phyloP scores from a whole-genome alignment of 2,329 filamentous ascomycete genomes.

The Scytalidium lignicola region DNA sequence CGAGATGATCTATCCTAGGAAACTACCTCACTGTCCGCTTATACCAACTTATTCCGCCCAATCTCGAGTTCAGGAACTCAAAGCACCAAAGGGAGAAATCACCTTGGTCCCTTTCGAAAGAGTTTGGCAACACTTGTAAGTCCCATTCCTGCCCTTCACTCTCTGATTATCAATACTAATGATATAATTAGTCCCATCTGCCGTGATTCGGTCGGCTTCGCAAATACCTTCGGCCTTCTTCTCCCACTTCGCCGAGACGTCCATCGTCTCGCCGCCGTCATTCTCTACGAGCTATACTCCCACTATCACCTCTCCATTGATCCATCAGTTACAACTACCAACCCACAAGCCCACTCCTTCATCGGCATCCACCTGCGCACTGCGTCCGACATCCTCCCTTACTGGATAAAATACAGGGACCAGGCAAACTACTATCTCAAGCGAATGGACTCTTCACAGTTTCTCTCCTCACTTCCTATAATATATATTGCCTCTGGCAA shows the following conservation, averaged over 20 bases:
- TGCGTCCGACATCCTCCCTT: conserved; percentile 3
- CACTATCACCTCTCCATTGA: conserved; percentile 3
- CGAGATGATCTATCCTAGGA: background rate
- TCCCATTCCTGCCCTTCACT: background rate
- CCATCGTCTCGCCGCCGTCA: conserved; percentile 5
- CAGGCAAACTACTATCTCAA: conserved; percentile 5
- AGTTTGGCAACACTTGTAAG: conserved; percentile 7
- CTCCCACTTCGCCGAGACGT: conserved; percentile 4
- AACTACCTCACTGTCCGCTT: background rate
- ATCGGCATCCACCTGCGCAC: conserved; percentile 10
- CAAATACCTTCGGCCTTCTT: conserved; percentile 3
- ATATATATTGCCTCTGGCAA: conserved; percentile 3
- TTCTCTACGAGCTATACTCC: conserved; percentile 3
- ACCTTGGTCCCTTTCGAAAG: conserved; percentile 8
- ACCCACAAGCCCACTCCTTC: conserved; percentile 1
- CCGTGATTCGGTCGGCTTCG: conserved; percentile 5
- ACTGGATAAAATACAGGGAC: conserved; percentile 2
- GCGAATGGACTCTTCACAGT: conserved; percentile 6
- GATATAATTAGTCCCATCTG: conserved; percentile 12
- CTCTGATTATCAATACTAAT: conserved; percentile 6
- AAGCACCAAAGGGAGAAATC: conserved; percentile 5
- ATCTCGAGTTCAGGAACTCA: no score
- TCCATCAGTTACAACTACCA: background rate
- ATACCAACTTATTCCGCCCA: background rate
- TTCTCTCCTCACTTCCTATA: background rate